These are phyloP conservation scores for Amoebophrya sp. DNA, from an alignment of 169 alveolate species.

Conservation along the genomic window DNA sequence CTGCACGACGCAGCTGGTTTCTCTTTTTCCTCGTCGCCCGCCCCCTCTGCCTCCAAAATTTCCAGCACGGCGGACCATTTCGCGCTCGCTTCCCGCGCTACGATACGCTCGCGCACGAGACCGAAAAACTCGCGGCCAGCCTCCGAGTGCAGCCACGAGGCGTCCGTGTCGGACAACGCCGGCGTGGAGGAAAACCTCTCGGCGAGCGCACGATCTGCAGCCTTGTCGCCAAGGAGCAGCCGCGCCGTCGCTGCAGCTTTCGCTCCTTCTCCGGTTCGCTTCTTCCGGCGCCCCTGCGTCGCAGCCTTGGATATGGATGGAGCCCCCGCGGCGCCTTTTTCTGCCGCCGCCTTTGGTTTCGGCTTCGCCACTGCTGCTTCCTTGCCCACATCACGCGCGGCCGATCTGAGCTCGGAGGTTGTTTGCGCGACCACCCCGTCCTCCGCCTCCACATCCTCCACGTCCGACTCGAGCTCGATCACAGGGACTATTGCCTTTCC, in stretches of 20 bases:
- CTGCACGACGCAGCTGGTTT: too few relatives aligned
- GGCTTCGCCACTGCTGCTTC: not conserved
- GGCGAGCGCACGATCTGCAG: too few relatives aligned
- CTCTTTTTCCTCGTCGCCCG: too few relatives aligned
- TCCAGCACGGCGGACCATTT: not conserved
- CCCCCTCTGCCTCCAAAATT: not conserved
- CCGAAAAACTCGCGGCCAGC: not conserved
- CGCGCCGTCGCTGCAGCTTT: too few relatives aligned
- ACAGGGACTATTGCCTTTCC: too few relatives aligned
- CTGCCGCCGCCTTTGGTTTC: not conserved
- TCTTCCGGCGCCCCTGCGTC: too few relatives aligned
- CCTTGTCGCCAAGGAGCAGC: too few relatives aligned
- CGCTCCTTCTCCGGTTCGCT: too few relatives aligned
- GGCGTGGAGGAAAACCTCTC: not conserved
- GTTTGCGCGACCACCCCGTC: not conserved
- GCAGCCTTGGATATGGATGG: not conserved
- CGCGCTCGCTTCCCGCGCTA: not conserved
- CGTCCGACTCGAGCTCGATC: too few relatives aligned
- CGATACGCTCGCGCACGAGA: not conserved
- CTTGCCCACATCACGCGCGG: not conserved
- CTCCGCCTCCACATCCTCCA: not conserved
- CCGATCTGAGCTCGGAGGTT: too few relatives aligned
- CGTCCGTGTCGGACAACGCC: not conserved
- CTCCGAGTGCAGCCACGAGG: not conserved
- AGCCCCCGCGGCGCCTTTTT: too few relatives aligned